Percentiles rank a stretch among this genome's conserved stretches.
These are phyloP conservation scores for Gloeostereum incarnatum DNA, from an alignment of 768 basidiomycete genomes.

Conservation along the genomic window DNA sequence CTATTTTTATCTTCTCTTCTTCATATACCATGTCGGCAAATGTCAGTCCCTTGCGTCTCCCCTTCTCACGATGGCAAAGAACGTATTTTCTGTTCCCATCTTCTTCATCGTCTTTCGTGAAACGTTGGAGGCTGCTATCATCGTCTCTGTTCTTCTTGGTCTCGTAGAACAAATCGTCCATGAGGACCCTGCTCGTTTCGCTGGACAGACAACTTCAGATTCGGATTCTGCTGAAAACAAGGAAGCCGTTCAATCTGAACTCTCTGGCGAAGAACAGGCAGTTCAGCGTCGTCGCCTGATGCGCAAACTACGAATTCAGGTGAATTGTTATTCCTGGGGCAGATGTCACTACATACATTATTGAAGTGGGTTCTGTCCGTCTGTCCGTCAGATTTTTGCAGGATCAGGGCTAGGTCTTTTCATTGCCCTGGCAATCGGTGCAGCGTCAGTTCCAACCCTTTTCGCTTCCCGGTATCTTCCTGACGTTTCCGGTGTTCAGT, in stretches of 20 bases:
- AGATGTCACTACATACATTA: neutral
- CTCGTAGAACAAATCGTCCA: conserved; percentile 81
- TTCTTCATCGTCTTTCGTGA: conserved; percentile 97
- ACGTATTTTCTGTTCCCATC: conserved; percentile 83
- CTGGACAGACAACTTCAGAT: conserved; percentile 6
- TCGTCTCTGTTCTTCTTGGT: conserved; percentile 85
- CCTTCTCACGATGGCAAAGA: conserved; percentile 45
- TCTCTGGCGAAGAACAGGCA: conserved; percentile 18
- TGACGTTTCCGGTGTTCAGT: conserved; percentile 12
- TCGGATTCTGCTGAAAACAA: conserved; percentile 15
- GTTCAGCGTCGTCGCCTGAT: conserved; percentile 35
- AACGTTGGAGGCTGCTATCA: conserved; percentile 87
- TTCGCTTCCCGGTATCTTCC: neutral
- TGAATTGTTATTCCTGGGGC: conserved; percentile 8
- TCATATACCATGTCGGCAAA: no score
- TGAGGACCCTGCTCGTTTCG: conserved; percentile 19
- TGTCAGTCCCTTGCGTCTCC: neutral
- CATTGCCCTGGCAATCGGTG: conserved; percentile 76
- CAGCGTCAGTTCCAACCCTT: conserved; percentile 35
- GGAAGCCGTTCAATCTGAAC: conserved; percentile 14
- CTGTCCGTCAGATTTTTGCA: conserved; percentile 50
- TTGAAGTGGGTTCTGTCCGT: neutral
- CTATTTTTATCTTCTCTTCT: no score
- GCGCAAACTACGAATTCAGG: conserved; percentile 65
- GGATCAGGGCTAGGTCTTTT: conserved; percentile 70